phyloP scores from a whole-genome alignment of 805 yeast genomes.

The Starmera quercuum region DNA sequence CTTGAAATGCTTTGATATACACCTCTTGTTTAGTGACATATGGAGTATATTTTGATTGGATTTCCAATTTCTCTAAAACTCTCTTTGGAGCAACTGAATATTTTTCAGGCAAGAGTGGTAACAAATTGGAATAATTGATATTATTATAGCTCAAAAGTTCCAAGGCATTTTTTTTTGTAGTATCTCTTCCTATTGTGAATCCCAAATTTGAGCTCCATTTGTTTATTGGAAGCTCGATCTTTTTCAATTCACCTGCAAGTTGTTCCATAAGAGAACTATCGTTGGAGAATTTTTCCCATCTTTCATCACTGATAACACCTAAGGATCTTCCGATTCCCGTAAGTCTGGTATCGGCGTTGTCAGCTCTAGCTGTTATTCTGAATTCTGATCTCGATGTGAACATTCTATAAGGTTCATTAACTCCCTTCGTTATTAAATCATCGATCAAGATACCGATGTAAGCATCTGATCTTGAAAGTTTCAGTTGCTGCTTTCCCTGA shows the following conservation, averaged over 20 bases:
- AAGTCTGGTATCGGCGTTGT: conserved; percentile 85
- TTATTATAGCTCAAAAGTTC: conserved; percentile 58
- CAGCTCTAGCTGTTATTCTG: conserved; percentile 82
- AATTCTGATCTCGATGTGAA: conserved; percentile 95
- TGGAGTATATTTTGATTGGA: conserved; percentile 80
- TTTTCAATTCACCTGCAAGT: conserved; percentile 37
- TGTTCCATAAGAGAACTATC: conserved; percentile 39
- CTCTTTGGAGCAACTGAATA: conserved; percentile 32
- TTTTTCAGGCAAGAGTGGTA: conserved; percentile 10
- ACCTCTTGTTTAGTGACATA: conserved; percentile 67
- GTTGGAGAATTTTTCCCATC: conserved; percentile 41
- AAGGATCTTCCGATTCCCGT: conserved; percentile 57
- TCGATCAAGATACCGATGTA: conserved; percentile 90
- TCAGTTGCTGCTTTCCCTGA: conserved; percentile 34
- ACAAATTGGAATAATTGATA: conserved; percentile 11
- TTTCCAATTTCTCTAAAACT: conserved; percentile 52
- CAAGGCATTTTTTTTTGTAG: conserved; percentile 55
- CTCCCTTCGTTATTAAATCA: conserved; percentile 92
- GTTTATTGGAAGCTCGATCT: conserved; percentile 40
- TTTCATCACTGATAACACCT: conserved; percentile 58
- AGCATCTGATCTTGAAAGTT: conserved; percentile 71
- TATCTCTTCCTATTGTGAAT: conserved; percentile 44
- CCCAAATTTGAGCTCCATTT: conserved; percentile 55
- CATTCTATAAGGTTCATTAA: conserved; percentile 96
- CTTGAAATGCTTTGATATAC: conserved; percentile 66